Evolutionary conservation across 2,329 filamentous ascomycete genomes (phyloP).

Genomic region (Tympanopsis confertula): DNA sequence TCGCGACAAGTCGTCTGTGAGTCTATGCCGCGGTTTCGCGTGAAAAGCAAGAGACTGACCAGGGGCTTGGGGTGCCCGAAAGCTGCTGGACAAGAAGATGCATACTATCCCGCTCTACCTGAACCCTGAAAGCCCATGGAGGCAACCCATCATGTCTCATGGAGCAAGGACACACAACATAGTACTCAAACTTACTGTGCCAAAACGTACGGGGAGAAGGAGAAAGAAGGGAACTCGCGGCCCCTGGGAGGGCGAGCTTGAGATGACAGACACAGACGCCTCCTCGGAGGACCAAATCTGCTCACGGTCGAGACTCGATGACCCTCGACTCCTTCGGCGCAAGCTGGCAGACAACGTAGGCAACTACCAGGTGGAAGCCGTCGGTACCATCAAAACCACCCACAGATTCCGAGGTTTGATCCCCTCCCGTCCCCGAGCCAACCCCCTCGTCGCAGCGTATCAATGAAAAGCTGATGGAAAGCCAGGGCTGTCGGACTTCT

Average conservation of each 20-base stretch:
- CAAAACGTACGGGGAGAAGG: conserved; percentile 75
- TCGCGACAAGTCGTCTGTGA: neutral
- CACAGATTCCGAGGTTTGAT: conserved; percentile 68
- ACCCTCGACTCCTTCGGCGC: conserved; percentile 42
- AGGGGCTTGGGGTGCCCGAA: conserved; percentile 8
- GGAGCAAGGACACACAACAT: conserved; percentile 71
- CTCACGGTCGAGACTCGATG: conserved; percentile 36
- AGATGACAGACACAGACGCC: conserved; percentile 14
- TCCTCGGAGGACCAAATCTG: conserved; percentile 15
- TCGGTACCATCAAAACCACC: conserved; percentile 65
- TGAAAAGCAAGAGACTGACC: no score
- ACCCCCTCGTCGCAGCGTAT: conserved; percentile 1
- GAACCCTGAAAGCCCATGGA: conserved; percentile 67
- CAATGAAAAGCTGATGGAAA: neutral
- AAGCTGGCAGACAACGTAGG: conserved; percentile 61
- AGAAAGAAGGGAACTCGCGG: conserved; percentile 67
- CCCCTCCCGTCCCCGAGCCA: neutral
- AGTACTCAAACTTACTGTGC: conserved; percentile 75
- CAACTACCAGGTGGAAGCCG: conserved; percentile 54
- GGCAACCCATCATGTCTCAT: conserved; percentile 67
- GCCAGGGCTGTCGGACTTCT: conserved; percentile 68
- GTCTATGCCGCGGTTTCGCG: no score
- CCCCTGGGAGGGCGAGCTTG: conserved; percentile 41
- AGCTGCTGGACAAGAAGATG: conserved; percentile 35
- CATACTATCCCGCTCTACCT: conserved; percentile 59